Conservation (phyloP, 2,329 filamentous ascomycete species). For the Talaromyces sp. region DNA sequence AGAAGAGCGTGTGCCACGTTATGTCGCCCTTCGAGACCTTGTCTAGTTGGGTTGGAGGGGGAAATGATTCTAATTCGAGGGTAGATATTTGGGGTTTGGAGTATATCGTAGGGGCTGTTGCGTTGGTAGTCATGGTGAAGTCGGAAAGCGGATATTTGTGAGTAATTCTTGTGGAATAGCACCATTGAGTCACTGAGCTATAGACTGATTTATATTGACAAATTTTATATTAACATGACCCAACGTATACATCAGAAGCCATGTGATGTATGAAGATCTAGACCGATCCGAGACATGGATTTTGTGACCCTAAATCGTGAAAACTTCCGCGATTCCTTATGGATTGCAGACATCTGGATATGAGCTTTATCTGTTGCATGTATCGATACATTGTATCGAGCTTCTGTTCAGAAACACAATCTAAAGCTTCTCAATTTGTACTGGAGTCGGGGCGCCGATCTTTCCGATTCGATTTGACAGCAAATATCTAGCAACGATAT, state of each 20-base stretch:
- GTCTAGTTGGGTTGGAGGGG: neutral
- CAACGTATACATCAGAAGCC: neutral
- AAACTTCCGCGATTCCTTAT: neutral
- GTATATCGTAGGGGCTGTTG: neutral
- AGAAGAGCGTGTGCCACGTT: constrained; percentile 11
- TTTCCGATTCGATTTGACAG: too few relatives aligned
- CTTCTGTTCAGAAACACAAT: too few relatives aligned
- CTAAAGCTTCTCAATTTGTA: too few relatives aligned
- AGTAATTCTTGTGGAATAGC: neutral
- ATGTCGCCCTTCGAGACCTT: neutral
- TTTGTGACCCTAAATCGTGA: neutral
- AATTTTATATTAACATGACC: neutral
- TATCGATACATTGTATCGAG: too few relatives aligned
- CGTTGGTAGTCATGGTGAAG: neutral
- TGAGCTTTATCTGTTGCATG: neutral
- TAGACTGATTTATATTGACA: neutral
- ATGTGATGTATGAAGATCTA: neutral
- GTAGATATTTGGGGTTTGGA: neutral
- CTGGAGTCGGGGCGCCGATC: too few relatives aligned
- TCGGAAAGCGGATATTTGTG: neutral
- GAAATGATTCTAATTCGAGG: neutral
- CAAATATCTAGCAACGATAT: too few relatives aligned
- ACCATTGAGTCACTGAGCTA: neutral
- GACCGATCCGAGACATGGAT: neutral
- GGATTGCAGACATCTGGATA: neutral